These are phyloP conservation scores for Pythium utonaiense DNA, from an alignment of 352 stramenopile species.

Conservation along the genomic window DNA sequence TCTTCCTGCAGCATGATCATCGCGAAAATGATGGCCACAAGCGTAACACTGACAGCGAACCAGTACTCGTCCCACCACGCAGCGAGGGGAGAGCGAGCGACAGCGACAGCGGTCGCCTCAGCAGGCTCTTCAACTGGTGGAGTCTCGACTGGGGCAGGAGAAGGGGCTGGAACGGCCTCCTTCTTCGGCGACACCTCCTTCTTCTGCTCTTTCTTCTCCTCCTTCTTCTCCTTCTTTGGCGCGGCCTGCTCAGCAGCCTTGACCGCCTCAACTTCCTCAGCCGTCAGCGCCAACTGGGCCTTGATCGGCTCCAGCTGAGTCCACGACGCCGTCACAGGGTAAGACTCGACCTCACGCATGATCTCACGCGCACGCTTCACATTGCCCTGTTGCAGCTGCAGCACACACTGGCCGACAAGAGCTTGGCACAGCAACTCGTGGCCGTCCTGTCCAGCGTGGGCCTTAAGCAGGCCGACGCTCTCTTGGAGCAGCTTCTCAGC, in stretches of 20 bases:
- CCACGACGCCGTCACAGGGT: conserved; percentile 27
- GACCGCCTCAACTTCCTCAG: neutral
- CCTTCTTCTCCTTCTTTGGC: conserved; percentile 5
- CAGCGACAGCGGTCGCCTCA: conserved; percentile 13
- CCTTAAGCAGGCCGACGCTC: conserved; percentile 7
- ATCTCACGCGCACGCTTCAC: conserved; percentile 26
- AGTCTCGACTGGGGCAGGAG: conserved; percentile 5
- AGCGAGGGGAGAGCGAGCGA: neutral
- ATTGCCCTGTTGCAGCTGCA: conserved; percentile 46
- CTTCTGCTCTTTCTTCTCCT: neutral
- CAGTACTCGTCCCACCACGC: conserved; percentile 28
- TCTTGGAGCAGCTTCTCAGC: conserved; percentile 18
- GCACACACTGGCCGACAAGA: conserved; percentile 53
- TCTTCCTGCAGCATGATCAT: conserved; percentile 17
- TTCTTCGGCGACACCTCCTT: neutral
- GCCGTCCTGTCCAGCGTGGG: conserved; percentile 4
- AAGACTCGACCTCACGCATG: conserved; percentile 41
- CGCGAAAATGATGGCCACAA: conserved; percentile 25
- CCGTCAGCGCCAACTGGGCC: conserved; percentile 28
- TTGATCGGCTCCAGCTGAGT: conserved; percentile 42
- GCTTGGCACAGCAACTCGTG: conserved; percentile 37
- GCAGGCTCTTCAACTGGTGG: conserved; percentile 1
- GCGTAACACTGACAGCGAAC: conserved; percentile 22
- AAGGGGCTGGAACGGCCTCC: neutral
- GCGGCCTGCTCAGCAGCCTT: conserved; percentile 4